Percentiles rank a stretch among this genome's conserved stretches.
These are phyloP conservation scores for Rhodotorula sp. DNA, from an alignment of 1,284 basidiomycete species.

Conservation along the genomic window DNA sequence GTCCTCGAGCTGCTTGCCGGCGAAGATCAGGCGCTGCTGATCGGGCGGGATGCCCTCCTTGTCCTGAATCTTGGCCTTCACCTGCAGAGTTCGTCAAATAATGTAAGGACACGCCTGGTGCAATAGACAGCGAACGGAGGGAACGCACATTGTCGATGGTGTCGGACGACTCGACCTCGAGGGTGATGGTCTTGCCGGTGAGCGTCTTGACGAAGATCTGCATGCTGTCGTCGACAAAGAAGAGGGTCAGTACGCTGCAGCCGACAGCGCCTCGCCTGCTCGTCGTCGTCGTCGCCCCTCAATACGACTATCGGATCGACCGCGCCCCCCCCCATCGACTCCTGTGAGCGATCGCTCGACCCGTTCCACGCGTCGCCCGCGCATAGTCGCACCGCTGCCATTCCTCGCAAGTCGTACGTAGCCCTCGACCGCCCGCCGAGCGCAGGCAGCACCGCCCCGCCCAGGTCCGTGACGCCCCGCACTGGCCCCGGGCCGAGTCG, in stretches of 20 bases:
- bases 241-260: not conserved
- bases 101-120: too few relatives aligned
- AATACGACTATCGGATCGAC: too few relatives aligned
- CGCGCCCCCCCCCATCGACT: too few relatives aligned
- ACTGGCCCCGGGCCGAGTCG: not conserved
- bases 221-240: constrained; percentile 51
- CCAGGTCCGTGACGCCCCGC: too few relatives aligned
- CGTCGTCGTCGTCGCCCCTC: too few relatives aligned
- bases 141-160: constrained; percentile 55
- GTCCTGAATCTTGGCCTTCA: constrained; percentile 55
- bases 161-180: constrained; percentile 58
- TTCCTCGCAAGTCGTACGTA: too few relatives aligned
- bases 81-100: not conserved
- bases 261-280: not conserved
- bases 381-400: too few relatives aligned
- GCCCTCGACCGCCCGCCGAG: too few relatives aligned
- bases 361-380: too few relatives aligned
- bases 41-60: constrained; percentile 51
- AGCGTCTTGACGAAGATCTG: constrained; percentile 58
- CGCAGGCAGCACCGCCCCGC: too few relatives aligned
- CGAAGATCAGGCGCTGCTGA: constrained; percentile 56
- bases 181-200: constrained; percentile 56
- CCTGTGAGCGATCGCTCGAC: too few relatives aligned
- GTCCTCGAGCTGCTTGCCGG: constrained; percentile 55
- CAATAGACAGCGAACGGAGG: not conserved